Evolutionary conservation across 2,329 filamentous ascomycete species (phyloP).

Genomic region (Trematosphaeria pertusa): DNA sequence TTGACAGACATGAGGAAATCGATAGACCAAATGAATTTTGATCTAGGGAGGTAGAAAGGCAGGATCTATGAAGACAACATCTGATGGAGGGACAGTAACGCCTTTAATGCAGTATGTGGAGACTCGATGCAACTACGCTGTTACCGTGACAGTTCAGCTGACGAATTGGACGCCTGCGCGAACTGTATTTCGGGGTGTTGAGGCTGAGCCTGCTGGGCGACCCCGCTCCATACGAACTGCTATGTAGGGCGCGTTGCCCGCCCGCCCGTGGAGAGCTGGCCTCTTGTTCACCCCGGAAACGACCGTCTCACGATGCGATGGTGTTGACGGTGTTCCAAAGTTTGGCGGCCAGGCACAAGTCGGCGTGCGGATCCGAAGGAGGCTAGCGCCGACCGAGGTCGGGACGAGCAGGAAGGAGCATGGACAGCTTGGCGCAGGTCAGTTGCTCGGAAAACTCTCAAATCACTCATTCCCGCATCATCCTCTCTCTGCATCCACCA

Average conservation of each 20-base stretch:
- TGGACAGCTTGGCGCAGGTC: slow-evolving; percentile 27
- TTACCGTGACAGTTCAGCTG: neutral
- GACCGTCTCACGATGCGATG: too few species aligned
- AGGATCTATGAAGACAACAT: too few species aligned
- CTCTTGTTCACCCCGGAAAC: too few species aligned
- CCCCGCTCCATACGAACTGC: neutral
- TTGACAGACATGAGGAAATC: too few species aligned
- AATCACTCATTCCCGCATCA: slow-evolving; percentile 28
- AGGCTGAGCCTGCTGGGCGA: neutral
- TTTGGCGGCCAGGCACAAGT: too few species aligned
- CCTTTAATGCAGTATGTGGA: too few species aligned
- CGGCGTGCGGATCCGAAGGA: neutral
- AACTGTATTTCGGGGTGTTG: neutral
- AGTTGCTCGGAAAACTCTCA: slow-evolving; percentile 29
- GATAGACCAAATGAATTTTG: too few species aligned
- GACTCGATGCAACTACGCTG: too few species aligned
- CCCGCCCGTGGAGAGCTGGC: too few species aligned
- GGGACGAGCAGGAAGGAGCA: slow-evolving; percentile 11
- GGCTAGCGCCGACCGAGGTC: neutral
- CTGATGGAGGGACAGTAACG: too few species aligned
- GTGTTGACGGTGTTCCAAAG: too few species aligned
- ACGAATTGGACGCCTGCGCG: neutral
- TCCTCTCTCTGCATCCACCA: slow-evolving; percentile 14
- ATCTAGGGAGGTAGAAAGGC: too few species aligned
- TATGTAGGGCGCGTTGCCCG: neutral